Evolutionary conservation across 2,329 filamentous ascomycete genomes (phyloP).

Genomic region (Simplicillium sp.): DNA sequence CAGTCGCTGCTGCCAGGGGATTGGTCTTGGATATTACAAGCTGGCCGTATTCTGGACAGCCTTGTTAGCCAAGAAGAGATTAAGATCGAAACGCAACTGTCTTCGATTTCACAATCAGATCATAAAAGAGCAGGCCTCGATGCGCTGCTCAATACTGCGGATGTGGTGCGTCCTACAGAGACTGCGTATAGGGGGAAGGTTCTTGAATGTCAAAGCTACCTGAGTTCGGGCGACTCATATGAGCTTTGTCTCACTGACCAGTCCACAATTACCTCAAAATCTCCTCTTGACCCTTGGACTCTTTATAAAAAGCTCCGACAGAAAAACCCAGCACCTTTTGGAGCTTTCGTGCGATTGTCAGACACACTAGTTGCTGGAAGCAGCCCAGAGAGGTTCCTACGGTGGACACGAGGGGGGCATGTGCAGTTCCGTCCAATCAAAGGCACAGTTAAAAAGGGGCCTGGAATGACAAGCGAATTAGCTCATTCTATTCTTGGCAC

Average conservation of each 20-base stretch:
- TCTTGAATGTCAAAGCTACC: slow-evolving; percentile 6
- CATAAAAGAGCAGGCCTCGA: too few relatives aligned
- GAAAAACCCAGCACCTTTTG: too few relatives aligned
- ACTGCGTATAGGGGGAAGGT: slow-evolving; percentile 5
- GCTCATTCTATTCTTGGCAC: slow-evolving; percentile 20
- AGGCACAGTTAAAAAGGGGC: slow-evolving; percentile 55
- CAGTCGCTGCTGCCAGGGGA: slow-evolving; percentile 6
- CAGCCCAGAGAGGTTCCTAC: slow-evolving; percentile 56
- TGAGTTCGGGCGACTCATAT: slow-evolving; percentile 9
- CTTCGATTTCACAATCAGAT: too few relatives aligned
- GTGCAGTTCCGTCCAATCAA: slow-evolving; percentile 65
- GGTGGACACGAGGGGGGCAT: slow-evolving; percentile 29
- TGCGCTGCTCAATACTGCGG: too few relatives aligned
- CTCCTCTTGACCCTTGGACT: slow-evolving; percentile 1
- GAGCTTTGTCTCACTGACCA: slow-evolving; percentile 10
- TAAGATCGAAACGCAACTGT: too few relatives aligned
- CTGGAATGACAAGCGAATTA: slow-evolving; percentile 5
- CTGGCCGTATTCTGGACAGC: background rate
- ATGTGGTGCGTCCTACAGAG: too few relatives aligned
- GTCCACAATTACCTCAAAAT: slow-evolving; percentile 8
- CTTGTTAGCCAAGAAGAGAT: too few relatives aligned
- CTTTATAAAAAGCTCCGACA: too few relatives aligned
- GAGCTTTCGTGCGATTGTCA: too few relatives aligned
- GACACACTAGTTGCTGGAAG: too few relatives aligned
- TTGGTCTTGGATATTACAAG: slow-evolving; percentile 1